Evolutionary conservation across 2,329 filamentous ascomycete species (phyloP), one percentile per base, ranked within the genome.

Genomic region (Apiospora malaysiana): DNA sequence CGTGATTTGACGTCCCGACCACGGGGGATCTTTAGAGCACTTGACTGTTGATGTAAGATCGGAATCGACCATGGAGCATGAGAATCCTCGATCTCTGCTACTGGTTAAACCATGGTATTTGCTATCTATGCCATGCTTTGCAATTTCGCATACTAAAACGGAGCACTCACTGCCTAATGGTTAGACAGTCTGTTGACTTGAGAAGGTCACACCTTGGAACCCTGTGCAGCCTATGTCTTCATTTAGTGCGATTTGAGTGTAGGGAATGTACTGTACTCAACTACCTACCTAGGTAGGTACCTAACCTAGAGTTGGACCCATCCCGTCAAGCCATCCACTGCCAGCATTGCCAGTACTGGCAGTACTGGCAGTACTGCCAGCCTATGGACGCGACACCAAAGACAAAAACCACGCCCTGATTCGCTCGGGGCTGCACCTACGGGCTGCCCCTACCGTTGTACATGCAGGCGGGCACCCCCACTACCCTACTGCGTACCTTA

Each of bases 161-260:
- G n/a, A n/a, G n/a, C n/a, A n/a, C n/a, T n/a, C n/a, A n/a, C n/a
- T n/a, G n/a, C n/a, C n/a, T n/a, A n/a, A n/a, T n/a, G n/a, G n/a
- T n/a, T n/a, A n/a, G n/a, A n/a, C n/a, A n/a, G 32, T 63, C 32
- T 40, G 56, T 63, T 63, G 56, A 63, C 56, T n/a, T n/a, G 56
- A 32, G 40, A 32, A 27, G 32, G 56, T 63, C 56, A 63, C 56
- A 40, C 56, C 14, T 40, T 21, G 2, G 18, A n/a, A 14, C 32
- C 56, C 18, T 63, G 56, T 63, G 56, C 56, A 63, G 56, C 32
- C 37, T 32, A 32, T 59, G n/a, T n/a, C n/a, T n/a, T 12, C 51
- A 32, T 32, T 59, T 59, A 21, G 51, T 37, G 51, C 51, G 18
- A 37, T 37, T 4, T 16, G 4, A 46, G 7, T 47, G 42, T n/a